Evolutionary conservation across 371 early-diverging fungal genomes (phyloP), one percentile per base, ranked within the genome.

Genomic region (Mucor velutinosus): DNA sequence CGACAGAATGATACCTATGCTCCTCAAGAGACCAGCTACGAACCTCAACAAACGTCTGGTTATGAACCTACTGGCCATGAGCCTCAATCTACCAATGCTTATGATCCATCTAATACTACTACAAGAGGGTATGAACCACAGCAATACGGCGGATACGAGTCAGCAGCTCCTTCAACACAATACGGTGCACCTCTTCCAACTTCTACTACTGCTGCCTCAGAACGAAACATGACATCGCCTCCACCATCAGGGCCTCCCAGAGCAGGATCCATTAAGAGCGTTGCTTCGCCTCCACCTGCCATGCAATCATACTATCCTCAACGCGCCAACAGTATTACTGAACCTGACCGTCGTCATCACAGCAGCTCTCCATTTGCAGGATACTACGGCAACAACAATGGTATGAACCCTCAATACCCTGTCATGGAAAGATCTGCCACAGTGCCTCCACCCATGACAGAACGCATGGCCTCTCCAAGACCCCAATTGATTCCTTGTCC

Each of bases 401-500:
- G 47, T 10, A 62, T 60, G n/a, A 37, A 37, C 37, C 37, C 37
- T 23, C 60, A 39, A 51, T 21, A 35, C 12, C 55, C 47, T 3
- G 49, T 66, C 10, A 51, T 51, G 51, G 73, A 68, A 53, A 49
- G 73, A 15, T 72, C 73, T 10, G 68, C 73, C 7, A 72, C 73
- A 6, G 73, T 72, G 1, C 73, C 73, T 14, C 73, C 73, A 37
- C 73, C 73, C 11, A 61, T 70, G 11, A 68, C 63, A 3, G 68
- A 70, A 11, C 71, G 75, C 21, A 64, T 65, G 33, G 65, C 58
- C 17, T 70, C 75, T 0, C 73, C 73, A 2, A 29, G 60, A 10
- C 65, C 66, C 19, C 59, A 32, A 21, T 47, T 73, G 21, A 55
- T 69, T 0, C 60, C 73, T 21, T 88, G 88, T 62, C 86, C 88